These are phyloP conservation scores for Emericellopsis terricola DNA, from an alignment of 495 filamentous ascomycete genomes.

Conservation along the genomic window DNA sequence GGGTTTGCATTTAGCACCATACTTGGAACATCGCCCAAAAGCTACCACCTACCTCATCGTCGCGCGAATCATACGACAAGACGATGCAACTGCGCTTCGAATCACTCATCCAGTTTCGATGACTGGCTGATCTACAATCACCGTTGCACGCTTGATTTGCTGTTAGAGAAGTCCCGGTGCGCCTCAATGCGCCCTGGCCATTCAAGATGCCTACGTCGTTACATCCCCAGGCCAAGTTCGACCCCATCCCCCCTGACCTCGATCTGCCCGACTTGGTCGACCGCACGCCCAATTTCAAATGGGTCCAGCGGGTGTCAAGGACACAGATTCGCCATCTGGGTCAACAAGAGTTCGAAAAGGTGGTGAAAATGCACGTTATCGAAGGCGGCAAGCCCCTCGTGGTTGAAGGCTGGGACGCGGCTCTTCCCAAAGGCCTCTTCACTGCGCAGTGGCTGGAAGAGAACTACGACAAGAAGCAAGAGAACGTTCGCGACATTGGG, in stretches of 20 bases:
- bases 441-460: constrained; percentile 58
- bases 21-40: too few relatives aligned
- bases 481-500: constrained; percentile 57
- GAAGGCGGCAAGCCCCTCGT: constrained; percentile 72
- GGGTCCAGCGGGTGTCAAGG: constrained; percentile 55
- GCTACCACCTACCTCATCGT: too few relatives aligned
- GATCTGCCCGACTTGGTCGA: constrained; percentile 58
- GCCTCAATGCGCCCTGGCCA: too few relatives aligned
- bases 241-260: constrained; percentile 69
- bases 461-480: constrained; percentile 51
- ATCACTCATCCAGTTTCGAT: too few relatives aligned
- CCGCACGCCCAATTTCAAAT: constrained; percentile 63
- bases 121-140: too few relatives aligned
- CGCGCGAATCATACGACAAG: too few relatives aligned
- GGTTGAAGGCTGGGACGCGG: constrained; percentile 65
- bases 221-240: constrained; percentile 55
- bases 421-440: constrained; percentile 52
- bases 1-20: too few relatives aligned
- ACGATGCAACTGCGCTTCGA: too few relatives aligned
- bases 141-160: too few relatives aligned
- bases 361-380: constrained; percentile 64
- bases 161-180: too few relatives aligned
- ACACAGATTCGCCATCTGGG: constrained; percentile 56
- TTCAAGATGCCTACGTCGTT: constrained; percentile 50
- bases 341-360: constrained; percentile 57